Evolutionary conservation across 2,329 filamentous ascomycete species (phyloP).

Genomic region (Raffaelea albimanens): DNA sequence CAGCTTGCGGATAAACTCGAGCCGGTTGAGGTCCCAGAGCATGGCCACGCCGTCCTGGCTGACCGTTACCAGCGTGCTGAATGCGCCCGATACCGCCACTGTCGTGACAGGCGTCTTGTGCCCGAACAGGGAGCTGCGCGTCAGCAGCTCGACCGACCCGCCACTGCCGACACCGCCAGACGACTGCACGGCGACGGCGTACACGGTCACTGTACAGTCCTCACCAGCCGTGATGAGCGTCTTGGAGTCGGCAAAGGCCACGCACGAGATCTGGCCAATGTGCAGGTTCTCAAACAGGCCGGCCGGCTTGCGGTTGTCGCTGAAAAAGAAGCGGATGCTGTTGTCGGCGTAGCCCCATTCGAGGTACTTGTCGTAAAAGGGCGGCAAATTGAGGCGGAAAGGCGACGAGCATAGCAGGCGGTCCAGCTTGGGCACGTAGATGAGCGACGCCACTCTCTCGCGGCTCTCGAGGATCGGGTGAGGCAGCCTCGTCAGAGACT

Average conservation of each 20-base stretch:
- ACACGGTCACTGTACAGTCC: conserved; percentile 84
- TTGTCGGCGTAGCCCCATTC: conserved; percentile 96
- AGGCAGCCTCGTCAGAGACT: conserved; percentile 67
- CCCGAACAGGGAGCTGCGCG: conserved; percentile 75
- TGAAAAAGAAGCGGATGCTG: conserved; percentile 75
- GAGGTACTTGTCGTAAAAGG: conserved; percentile 78
- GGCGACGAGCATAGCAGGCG: conserved; percentile 74
- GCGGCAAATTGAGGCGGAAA: conserved; percentile 79
- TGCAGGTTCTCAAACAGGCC: conserved; percentile 92
- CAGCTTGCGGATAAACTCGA: conserved; percentile 74
- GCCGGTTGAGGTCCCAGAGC: conserved; percentile 88
- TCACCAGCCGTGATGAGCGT: conserved; percentile 86
- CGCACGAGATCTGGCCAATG: conserved; percentile 76
- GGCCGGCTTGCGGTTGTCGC: conserved; percentile 71
- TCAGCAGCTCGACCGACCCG: conserved; percentile 62
- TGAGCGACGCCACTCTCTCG: conserved; percentile 71
- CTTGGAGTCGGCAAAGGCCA: conserved; percentile 78
- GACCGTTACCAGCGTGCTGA: conserved; percentile 78
- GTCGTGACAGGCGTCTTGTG: conserved; percentile 76
- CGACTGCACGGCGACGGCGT: conserved; percentile 24
- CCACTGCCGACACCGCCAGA: not conserved
- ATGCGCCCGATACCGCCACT: conserved; percentile 77
- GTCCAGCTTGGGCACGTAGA: conserved; percentile 71
- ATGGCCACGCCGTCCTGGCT: conserved; percentile 70
- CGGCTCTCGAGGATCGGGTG: conserved; percentile 67